Percentiles rank a stretch among this genome's conserved stretches.
Conservation (phyloP, 345 rosid genomes). For the Eucalyptus albens region DNA sequence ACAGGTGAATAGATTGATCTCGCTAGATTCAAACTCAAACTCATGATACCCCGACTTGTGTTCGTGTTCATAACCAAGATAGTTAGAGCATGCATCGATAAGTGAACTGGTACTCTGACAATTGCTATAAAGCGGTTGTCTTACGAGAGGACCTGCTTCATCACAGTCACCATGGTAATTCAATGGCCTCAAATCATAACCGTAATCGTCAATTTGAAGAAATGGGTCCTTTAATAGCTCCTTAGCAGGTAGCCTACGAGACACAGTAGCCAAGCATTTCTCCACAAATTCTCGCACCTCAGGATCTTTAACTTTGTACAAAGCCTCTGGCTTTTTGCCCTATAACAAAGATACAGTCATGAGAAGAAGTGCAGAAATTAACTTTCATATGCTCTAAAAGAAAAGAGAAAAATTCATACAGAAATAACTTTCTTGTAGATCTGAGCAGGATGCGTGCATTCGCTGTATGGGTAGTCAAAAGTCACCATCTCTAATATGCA, state of each 20-base stretch:
- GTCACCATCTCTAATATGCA: slow-evolving; percentile 95
- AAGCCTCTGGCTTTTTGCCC: slow-evolving; percentile 87
- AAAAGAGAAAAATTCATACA: slow-evolving; percentile 24
- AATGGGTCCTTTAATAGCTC: slow-evolving; percentile 84
- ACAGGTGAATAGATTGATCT: slow-evolving; percentile 42
- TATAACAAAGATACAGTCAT: not conserved
- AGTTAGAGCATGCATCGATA: slow-evolving; percentile 12
- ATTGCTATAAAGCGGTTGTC: slow-evolving; percentile 23
- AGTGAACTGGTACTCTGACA: slow-evolving; percentile 4
- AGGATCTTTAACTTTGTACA: slow-evolving; percentile 68
- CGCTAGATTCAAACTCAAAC: slow-evolving; percentile 25
- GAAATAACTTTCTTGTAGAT: slow-evolving; percentile 97
- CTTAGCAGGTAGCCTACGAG: slow-evolving; percentile 65
- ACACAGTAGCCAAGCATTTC: slow-evolving; percentile 84
- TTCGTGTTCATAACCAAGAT: slow-evolving; percentile 13
- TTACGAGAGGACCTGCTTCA: slow-evolving; percentile 22
- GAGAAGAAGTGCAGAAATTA: not conserved
- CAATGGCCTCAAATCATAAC: slow-evolving; percentile 18
- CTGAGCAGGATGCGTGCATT: slow-evolving; percentile 93
- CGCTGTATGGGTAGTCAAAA: slow-evolving; percentile 92
- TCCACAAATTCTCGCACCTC: slow-evolving; percentile 81
- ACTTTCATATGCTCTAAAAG: not conserved
- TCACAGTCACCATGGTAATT: slow-evolving; percentile 30
- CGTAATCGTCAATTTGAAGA: slow-evolving; percentile 41
- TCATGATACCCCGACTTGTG: slow-evolving; percentile 23